Evolutionary conservation across 768 basidiomycete genomes (phyloP).

Genomic region (Nidularia sp.): DNA sequence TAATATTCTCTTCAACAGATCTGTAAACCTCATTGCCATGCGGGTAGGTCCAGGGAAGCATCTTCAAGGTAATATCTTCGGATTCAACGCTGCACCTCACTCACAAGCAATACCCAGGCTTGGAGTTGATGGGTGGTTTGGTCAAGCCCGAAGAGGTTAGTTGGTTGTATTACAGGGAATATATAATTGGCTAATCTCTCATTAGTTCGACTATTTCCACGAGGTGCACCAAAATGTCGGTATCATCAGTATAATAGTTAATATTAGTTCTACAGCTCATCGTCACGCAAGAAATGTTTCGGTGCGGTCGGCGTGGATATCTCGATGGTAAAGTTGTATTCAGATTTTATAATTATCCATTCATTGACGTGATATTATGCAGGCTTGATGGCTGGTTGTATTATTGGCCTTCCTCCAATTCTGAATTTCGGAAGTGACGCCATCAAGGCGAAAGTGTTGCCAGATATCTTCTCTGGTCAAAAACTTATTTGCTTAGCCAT

Average conservation of each 20-base stretch:
- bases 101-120: constrained; percentile 30
- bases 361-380: background rate
- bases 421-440: constrained; percentile 74
- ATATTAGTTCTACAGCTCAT: constrained; percentile 44
- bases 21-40: constrained; percentile 82
- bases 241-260: background rate
- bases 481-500: constrained; percentile 85
- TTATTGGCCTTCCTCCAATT: constrained; percentile 83
- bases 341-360: no score
- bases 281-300: constrained; percentile 71
- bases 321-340: constrained; percentile 52
- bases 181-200: background rate
- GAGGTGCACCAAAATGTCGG: constrained; percentile 32
- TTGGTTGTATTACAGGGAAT: constrained; percentile 2
- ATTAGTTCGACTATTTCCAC: constrained; percentile 82
- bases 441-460: constrained; percentile 49
- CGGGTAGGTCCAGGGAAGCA: constrained; percentile 92
- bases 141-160: constrained; percentile 75
- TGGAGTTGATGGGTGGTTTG: constrained; percentile 72
- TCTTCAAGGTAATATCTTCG: constrained; percentile 39
- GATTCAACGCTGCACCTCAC: background rate
- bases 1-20: constrained; percentile 24
- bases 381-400: constrained; percentile 65
- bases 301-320: constrained; percentile 74
- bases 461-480: constrained; percentile 66